Percentiles rank a stretch among this genome's conserved stretches.
phyloP scores from a whole-genome alignment of 208 protist genomes.

The Perkinsela sp. region DNA sequence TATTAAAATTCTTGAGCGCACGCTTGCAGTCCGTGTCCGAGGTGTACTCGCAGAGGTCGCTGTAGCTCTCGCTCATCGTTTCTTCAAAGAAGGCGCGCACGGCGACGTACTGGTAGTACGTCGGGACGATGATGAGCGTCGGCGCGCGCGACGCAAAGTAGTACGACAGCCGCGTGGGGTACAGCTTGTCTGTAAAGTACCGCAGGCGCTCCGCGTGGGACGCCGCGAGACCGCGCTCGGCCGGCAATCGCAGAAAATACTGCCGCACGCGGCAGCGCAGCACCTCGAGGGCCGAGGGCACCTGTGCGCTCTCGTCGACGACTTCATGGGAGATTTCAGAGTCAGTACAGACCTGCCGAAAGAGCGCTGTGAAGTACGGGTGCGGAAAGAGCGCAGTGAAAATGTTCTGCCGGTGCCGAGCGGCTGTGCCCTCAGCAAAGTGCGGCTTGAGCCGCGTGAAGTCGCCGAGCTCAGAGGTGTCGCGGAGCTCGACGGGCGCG shows the following conservation, averaged over 20 bases:
- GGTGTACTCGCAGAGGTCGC: slow-evolving; percentile 68
- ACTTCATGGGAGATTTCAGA: slow-evolving; percentile 28
- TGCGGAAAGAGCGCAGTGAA: slow-evolving; percentile 28
- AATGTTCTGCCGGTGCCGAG: slow-evolving; percentile 72
- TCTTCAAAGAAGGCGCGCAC: slow-evolving; percentile 76
- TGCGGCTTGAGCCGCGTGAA: slow-evolving; percentile 59
- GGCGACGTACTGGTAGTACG: slow-evolving; percentile 83
- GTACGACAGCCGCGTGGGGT: slow-evolving; percentile 23
- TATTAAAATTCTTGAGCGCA: slow-evolving; percentile 41
- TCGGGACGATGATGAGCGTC: slow-evolving; percentile 65
- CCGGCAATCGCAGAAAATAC: slow-evolving; percentile 64
- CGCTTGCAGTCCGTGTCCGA: slow-evolving; percentile 36
- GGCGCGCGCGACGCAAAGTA: slow-evolving; percentile 36
- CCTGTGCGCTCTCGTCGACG: slow-evolving; percentile 14
- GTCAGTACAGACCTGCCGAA: slow-evolving; percentile 31
- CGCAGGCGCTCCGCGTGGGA: slow-evolving; percentile 58
- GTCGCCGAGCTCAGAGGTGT: slow-evolving; percentile 44
- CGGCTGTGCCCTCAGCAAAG: slow-evolving; percentile 32
- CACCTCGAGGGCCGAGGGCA: slow-evolving; percentile 7
- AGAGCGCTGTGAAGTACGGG: slow-evolving; percentile 56
- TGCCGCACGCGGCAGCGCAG: slow-evolving; percentile 40
- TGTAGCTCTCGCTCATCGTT: slow-evolving; percentile 46
- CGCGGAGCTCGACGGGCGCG: slow-evolving; percentile 19
- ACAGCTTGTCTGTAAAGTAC: slow-evolving; percentile 63
- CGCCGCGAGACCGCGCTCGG: slow-evolving; percentile 11